phyloP scores from a whole-genome alignment of 768 basidiomycete genomes.

The Cantharellus anzutake region DNA sequence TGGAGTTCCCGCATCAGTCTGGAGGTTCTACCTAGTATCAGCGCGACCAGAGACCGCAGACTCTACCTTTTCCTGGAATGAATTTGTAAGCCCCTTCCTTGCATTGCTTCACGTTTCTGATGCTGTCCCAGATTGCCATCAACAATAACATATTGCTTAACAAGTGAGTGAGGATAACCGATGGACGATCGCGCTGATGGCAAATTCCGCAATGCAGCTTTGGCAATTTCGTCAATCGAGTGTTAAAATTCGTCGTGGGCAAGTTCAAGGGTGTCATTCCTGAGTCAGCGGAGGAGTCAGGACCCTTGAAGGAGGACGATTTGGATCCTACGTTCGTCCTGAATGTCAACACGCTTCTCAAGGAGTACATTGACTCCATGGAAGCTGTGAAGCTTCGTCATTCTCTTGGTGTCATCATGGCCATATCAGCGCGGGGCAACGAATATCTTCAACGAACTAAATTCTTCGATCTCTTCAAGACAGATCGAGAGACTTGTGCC shows the following conservation, averaged over 20 bases:
- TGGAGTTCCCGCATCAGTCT: slow-evolving; percentile 82
- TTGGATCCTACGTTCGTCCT: slow-evolving; percentile 47
- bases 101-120: background rate
- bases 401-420: slow-evolving; percentile 79
- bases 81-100: slow-evolving; percentile 41
- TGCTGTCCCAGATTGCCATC: slow-evolving; percentile 43
- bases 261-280: slow-evolving; percentile 70
- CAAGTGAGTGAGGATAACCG: slow-evolving; percentile 34
- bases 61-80: slow-evolving; percentile 92
- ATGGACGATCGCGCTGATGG: too few species aligned
- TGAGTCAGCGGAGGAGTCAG: slow-evolving; percentile 49
- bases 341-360: slow-evolving; percentile 59
- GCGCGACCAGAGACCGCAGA: slow-evolving; percentile 87
- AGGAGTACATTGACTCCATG: slow-evolving; percentile 72
- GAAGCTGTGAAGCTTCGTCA: slow-evolving; percentile 78
- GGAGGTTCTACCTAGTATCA: slow-evolving; percentile 90
- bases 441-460: slow-evolving; percentile 85
- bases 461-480: slow-evolving; percentile 65
- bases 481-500: slow-evolving; percentile 69
- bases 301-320: slow-evolving; percentile 46
- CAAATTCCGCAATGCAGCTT: slow-evolving; percentile 30
- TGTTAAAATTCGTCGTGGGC: slow-evolving; percentile 77
- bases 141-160: slow-evolving; percentile 90
- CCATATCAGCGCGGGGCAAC: slow-evolving; percentile 75
- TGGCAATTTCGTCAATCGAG: slow-evolving; percentile 94